phyloP scores from a whole-genome alignment of 192 early-diverging fungal genomes.

The Piromyces finnis region DNA sequence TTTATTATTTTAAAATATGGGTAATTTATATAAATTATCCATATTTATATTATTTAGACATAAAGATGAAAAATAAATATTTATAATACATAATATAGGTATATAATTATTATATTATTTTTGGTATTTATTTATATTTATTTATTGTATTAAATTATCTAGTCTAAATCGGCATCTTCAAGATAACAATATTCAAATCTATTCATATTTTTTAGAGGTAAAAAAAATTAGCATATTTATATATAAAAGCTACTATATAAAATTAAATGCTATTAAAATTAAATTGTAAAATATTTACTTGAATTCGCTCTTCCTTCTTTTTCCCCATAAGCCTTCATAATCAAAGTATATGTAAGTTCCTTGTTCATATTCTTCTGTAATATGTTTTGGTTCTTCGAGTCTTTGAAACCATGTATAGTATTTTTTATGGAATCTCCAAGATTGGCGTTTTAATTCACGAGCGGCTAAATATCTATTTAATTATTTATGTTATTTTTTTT shows the following conservation, averaged over 20 bases:
- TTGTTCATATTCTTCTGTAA: slow-evolving; percentile 93
- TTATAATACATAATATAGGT: neutral
- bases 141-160: slow-evolving; percentile 1
- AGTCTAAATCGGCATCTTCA: slow-evolving; percentile 60
- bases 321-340: slow-evolving; percentile 91
- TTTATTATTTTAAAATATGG: too few relatives aligned
- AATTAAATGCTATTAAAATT: too few relatives aligned
- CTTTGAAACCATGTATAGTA: slow-evolving; percentile 98
- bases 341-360: slow-evolving; percentile 99
- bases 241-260: too few relatives aligned
- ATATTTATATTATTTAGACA: neutral
- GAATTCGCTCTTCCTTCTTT: slow-evolving; percentile 92
- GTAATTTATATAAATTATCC: too few relatives aligned
- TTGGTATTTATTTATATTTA: neutral
- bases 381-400: slow-evolving; percentile 84
- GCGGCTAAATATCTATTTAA: slow-evolving; percentile 65
- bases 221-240: too few relatives aligned
- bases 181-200: slow-evolving; percentile 80
- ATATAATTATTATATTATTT: neutral
- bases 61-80: neutral
- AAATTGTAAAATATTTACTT: slow-evolving; percentile 21
- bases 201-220: neutral
- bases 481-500: too few relatives aligned
- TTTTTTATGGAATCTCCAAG: slow-evolving; percentile 98
- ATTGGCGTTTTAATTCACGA: slow-evolving; percentile 85